phyloP scores from a whole-genome alignment of 108 stramenopile species.

The Heterococcus sp. region DNA sequence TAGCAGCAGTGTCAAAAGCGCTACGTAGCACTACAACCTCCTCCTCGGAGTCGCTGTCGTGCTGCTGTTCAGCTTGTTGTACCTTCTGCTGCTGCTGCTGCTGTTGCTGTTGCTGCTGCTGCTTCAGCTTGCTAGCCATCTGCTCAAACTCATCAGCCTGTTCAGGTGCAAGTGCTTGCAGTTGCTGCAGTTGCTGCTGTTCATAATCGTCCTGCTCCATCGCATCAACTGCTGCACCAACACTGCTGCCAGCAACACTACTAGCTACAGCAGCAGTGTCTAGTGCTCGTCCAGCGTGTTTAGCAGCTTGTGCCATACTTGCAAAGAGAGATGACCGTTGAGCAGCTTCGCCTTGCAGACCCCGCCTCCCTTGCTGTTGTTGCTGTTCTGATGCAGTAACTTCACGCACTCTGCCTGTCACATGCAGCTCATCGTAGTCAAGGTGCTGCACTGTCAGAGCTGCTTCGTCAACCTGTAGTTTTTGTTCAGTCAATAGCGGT shows the following conservation, averaged over 20 bases:
- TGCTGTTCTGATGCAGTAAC: not conserved
- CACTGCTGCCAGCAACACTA: too few relatives aligned
- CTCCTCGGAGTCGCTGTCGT: not conserved
- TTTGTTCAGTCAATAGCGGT: too few relatives aligned
- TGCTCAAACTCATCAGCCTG: not conserved
- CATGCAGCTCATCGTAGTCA: constrained; percentile 42
- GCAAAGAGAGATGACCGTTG: not conserved
- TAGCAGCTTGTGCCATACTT: not conserved
- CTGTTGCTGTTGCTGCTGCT: not conserved
- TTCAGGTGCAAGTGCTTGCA: too few relatives aligned
- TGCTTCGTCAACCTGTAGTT: too few relatives aligned
- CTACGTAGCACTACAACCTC: not conserved
- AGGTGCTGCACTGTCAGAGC: too few relatives aligned
- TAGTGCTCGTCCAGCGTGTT: too few relatives aligned
- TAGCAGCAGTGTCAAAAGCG: not conserved
- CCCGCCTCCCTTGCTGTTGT: not conserved
- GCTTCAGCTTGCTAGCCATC: not conserved
- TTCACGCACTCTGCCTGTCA: constrained; percentile 2
- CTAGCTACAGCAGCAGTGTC: too few relatives aligned
- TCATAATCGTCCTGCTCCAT: not conserved
- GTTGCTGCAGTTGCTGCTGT: too few relatives aligned
- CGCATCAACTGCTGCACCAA: not conserved
- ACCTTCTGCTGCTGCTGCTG: not conserved
- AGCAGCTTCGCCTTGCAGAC: not conserved
- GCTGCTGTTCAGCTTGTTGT: too few relatives aligned